Conservation (phyloP, 257 asterid species). For the Plantago elongata region DNA sequence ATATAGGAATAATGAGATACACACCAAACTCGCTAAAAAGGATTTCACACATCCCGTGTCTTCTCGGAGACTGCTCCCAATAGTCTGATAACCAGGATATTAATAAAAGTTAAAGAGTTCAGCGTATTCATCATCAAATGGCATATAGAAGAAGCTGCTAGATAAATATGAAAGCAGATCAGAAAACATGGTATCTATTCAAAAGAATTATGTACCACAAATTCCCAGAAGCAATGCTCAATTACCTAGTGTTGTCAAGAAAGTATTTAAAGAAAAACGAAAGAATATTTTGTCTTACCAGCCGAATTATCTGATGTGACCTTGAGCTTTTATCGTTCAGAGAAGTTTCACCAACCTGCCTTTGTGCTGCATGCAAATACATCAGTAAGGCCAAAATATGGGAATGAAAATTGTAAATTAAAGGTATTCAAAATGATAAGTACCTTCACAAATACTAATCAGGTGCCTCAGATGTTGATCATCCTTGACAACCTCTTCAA, state of each 20-base stretch:
- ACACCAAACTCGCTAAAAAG: conserved; percentile 78
- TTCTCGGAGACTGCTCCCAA: conserved; percentile 77
- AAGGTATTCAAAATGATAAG: conserved; percentile 7
- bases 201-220: too few relatives aligned
- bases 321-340: conserved; percentile 93
- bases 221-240: too few relatives aligned
- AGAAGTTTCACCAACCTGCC: conserved; percentile 95
- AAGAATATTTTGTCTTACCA: conserved; percentile 42
- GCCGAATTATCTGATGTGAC: conserved; percentile 94
- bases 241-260: too few relatives aligned
- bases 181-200: too few relatives aligned
- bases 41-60: conserved; percentile 71
- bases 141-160: background rate
- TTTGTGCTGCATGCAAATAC: conserved; percentile 62
- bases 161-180: too few relatives aligned
- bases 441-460: conserved; percentile 82
- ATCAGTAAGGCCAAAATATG: conserved; percentile 16
- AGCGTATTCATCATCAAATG: background rate
- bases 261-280: background rate
- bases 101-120: background rate
- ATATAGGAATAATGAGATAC: conserved; percentile 18
- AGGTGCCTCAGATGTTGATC: conserved; percentile 67
- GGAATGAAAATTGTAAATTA: background rate
- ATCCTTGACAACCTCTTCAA: conserved; percentile 73
- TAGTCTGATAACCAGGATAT: conserved; percentile 40